A percentile compares a stretch with the other conserved stretches of the same genome.
Conservation (phyloP, 192 early-diverging fungal genomes). For the Entrophospora sp. region DNA sequence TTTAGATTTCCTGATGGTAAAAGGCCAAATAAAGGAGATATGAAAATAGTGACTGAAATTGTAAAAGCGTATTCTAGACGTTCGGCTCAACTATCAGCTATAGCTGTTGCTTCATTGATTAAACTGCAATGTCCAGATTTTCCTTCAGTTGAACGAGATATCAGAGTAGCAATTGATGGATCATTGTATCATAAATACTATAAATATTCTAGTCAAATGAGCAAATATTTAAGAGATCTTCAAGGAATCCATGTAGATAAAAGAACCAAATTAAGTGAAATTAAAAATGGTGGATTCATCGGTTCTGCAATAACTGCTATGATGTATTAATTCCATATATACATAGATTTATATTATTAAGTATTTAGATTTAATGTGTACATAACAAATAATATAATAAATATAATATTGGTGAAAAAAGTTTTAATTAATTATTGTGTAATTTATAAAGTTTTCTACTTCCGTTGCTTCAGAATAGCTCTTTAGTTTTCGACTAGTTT, state of each 20-base stretch:
- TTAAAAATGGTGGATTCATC: slow-evolving; percentile 70
- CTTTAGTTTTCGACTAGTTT: no score
- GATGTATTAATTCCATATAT: slow-evolving; percentile 21
- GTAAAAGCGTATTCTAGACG: slow-evolving; percentile 72
- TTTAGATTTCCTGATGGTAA: no score
- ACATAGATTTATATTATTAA: no score
- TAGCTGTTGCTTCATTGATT: slow-evolving; percentile 51
- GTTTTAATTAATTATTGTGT: no score
- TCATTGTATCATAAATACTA: slow-evolving; percentile 88
- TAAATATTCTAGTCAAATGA: slow-evolving; percentile 69
- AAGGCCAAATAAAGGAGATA: no score
- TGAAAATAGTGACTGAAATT: no score
- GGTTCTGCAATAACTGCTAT: slow-evolving; percentile 72
- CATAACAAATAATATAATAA: no score
- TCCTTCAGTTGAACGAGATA: slow-evolving; percentile 27
- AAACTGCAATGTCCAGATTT: no score
- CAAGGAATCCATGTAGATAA: slow-evolving; percentile 67
- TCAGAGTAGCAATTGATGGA: slow-evolving; percentile 85
- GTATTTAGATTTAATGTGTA: no score
- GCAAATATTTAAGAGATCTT: slow-evolving; percentile 61
- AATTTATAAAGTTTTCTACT: no score
- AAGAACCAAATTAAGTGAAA: slow-evolving; percentile 56
- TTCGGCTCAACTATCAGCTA: slow-evolving; percentile 70
- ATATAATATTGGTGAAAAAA: no score
- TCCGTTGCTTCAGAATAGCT: no score